Percentiles rank a stretch among this genome's conserved stretches.
These are phyloP conservation scores for Setaria italica DNA, from an alignment of 202 grass and related monocot genomes.

Conservation along the genomic window DNA sequence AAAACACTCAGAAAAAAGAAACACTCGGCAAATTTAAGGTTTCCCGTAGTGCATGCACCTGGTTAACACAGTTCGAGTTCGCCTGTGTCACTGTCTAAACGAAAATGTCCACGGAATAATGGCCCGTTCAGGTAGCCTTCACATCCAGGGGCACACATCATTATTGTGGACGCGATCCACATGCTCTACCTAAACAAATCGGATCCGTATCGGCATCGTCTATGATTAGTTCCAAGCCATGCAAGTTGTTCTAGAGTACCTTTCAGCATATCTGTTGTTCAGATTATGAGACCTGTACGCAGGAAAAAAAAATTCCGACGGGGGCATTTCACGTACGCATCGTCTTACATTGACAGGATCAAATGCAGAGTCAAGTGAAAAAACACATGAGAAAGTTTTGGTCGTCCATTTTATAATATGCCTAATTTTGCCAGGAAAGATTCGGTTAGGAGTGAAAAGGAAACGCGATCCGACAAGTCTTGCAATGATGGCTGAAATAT, in stretches of 20 bases:
- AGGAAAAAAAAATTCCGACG: neutral
- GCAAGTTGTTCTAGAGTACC: neutral
- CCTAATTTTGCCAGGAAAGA: neutral
- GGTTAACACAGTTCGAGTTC: neutral
- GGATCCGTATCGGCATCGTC: neutral
- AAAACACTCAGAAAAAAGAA: no score
- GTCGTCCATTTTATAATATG: neutral
- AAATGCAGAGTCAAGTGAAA: neutral
- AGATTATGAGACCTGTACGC: neutral
- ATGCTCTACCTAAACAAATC: constrained; percentile 23
- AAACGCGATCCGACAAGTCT: neutral
- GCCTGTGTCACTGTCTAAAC: neutral
- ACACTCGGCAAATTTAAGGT: no score
- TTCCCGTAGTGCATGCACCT: no score
- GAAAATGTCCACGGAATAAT: neutral
- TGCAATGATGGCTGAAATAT: neutral
- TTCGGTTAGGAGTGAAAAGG: neutral
- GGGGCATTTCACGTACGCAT: no score
- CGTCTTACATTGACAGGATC: neutral
- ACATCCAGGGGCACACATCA: neutral
- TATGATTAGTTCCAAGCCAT: neutral
- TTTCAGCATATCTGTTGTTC: neutral
- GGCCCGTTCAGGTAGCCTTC: neutral
- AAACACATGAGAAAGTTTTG: neutral
- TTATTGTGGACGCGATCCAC: constrained; percentile 9